phyloP scores from a whole-genome alignment of 768 basidiomycete species.

The Leucosporidium yakuticum region DNA sequence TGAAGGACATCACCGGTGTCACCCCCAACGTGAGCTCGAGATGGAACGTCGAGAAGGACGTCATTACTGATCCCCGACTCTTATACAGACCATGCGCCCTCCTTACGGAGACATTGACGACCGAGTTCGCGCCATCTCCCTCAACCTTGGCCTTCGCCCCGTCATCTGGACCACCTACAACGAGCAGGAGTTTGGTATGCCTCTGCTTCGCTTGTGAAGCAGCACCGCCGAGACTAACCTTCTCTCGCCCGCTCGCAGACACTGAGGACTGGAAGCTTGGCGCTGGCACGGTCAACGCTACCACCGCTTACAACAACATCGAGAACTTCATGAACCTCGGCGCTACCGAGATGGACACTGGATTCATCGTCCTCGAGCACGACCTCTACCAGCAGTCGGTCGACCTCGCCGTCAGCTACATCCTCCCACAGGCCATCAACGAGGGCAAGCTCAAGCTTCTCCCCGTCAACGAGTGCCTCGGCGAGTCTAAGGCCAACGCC shows the following conservation, averaged over 20 bases:
- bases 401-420: conserved; percentile 74
- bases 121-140: conserved; percentile 74
- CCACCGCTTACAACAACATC: conserved; percentile 58
- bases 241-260: conserved; percentile 64
- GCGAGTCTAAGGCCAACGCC: conserved; percentile 55
- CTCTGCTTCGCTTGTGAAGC: not conserved
- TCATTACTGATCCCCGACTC: not conserved
- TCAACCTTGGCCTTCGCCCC: conserved; percentile 73
- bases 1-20: conserved; percentile 68
- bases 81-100: conserved; percentile 50
- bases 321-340: conserved; percentile 61
- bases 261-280: conserved; percentile 65
- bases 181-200: conserved; percentile 21
- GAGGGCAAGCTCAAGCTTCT: conserved; percentile 61
- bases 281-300: conserved; percentile 55
- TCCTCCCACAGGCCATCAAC: conserved; percentile 71
- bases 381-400: conserved; percentile 80
- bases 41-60: too few species aligned
- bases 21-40: conserved; percentile 51
- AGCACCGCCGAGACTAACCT: too few species aligned
- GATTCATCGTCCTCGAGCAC: conserved; percentile 80
- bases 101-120: conserved; percentile 71
- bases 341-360: conserved; percentile 55
- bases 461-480: conserved; percentile 65
- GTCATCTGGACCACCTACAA: conserved; percentile 73